Evolutionary conservation across 2,329 filamentous ascomycete genomes (phyloP).

Genomic region (Grosmannia serpens): DNA sequence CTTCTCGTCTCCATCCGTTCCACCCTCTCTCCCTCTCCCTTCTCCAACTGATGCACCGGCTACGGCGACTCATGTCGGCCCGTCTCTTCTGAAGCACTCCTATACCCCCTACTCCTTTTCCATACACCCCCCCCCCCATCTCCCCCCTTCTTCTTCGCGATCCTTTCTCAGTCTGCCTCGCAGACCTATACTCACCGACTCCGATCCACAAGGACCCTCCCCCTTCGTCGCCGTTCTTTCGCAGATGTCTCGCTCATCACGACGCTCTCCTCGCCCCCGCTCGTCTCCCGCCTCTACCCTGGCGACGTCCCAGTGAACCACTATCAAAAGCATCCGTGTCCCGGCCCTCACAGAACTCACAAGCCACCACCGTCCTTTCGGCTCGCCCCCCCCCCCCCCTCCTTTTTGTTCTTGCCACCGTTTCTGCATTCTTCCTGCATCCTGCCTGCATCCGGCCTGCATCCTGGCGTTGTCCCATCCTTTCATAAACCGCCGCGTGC

Average conservation of each 20-base stretch:
- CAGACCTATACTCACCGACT: neutral
- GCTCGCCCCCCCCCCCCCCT: too few relatives aligned
- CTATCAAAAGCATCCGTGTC: neutral
- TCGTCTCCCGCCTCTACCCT: neutral
- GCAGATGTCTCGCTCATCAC: constrained; percentile 12
- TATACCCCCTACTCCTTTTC: neutral
- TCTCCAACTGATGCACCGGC: neutral
- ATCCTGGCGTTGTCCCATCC: neutral
- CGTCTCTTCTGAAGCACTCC: neutral
- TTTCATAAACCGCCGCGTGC: neutral
- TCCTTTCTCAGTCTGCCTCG: neutral
- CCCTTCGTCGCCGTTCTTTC: neutral
- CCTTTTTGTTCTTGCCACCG: neutral
- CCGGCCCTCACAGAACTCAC: neutral
- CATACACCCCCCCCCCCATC: neutral
- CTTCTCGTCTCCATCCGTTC: neutral
- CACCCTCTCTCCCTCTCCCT: neutral
- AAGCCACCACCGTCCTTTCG: neutral
- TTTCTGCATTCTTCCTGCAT: neutral
- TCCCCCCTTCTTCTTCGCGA: neutral
- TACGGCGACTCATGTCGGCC: neutral
- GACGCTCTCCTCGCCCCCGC: constrained; percentile 1
- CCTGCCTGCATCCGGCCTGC: neutral
- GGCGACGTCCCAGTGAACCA: constrained; percentile 4
- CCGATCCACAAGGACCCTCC: neutral